Percentiles rank a stretch among this genome's conserved stretches.
Evolutionary conservation across 2,329 filamentous ascomycete species (phyloP).

Genomic region (Piedraia hortae): DNA sequence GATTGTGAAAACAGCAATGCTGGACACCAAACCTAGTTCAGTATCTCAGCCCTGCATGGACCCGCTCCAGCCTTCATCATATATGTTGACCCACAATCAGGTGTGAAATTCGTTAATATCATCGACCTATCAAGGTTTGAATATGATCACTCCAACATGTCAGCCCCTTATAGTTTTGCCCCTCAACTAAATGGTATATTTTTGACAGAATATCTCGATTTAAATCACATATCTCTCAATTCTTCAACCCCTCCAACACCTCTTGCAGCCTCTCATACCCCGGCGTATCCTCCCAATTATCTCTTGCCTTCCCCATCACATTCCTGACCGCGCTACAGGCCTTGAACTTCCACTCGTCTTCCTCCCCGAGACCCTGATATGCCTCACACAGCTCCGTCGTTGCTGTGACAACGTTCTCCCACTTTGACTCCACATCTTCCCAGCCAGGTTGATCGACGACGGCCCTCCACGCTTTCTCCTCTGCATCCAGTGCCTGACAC

Average conservation of each 20-base stretch:
- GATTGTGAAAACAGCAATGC: too few relatives aligned
- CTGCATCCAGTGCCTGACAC: constrained; percentile 45
- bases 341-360: constrained; percentile 59
- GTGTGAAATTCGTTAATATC: too few relatives aligned
- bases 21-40: too few relatives aligned
- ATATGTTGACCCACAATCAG: too few relatives aligned
- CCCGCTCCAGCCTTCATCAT: too few relatives aligned
- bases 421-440: constrained; percentile 32
- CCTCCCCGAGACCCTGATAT: constrained; percentile 42
- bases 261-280: constrained; percentile 36
- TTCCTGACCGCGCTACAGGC: constrained; percentile 59
- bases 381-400: constrained; percentile 60
- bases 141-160: too few relatives aligned
- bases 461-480: constrained; percentile 74
- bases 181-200: too few relatives aligned
- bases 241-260: constrained; percentile 17
- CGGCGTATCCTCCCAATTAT: constrained; percentile 51
- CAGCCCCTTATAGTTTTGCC: too few relatives aligned
- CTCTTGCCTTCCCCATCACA: constrained; percentile 56
- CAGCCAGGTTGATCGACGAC: constrained; percentile 28
- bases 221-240: too few relatives aligned
- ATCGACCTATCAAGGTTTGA: too few relatives aligned
- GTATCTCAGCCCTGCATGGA: too few relatives aligned
- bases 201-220: too few relatives aligned
- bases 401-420: constrained; percentile 44